A percentile compares a stretch with the other conserved stretches of the same genome.
These are phyloP conservation scores for Magnaporthiopsis incrustans DNA, from an alignment of 2,329 filamentous ascomycete genomes.

Conservation along the genomic window DNA sequence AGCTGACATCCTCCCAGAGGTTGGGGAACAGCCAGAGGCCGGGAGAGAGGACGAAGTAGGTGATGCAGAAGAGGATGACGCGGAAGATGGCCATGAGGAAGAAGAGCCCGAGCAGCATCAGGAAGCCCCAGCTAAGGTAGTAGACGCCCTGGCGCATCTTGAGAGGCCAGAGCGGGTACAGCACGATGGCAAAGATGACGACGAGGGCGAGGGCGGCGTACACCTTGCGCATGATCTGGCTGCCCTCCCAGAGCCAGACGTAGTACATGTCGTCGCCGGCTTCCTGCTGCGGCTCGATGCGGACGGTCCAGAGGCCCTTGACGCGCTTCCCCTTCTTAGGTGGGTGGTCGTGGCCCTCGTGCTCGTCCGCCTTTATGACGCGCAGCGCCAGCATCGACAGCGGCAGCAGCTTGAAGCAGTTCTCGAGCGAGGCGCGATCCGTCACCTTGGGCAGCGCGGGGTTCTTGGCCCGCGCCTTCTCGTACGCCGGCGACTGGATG, in stretches of 20 bases:
- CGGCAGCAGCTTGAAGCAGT: conserved; percentile 89
- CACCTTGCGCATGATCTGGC: conserved; percentile 87
- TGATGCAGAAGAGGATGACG: conserved; percentile 87
- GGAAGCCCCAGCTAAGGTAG: conserved; percentile 92
- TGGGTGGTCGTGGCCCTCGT: conserved; percentile 63
- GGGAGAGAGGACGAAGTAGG: conserved; percentile 74
- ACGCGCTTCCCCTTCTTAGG: conserved; percentile 75
- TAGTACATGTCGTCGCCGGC: conserved; percentile 84
- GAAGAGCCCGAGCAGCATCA: conserved; percentile 85
- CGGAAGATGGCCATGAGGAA: conserved; percentile 97
- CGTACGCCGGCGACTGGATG: conserved; percentile 80
- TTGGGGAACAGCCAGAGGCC: conserved; percentile 99
- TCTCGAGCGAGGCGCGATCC: conserved; percentile 82
- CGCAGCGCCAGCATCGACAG: conserved; percentile 89
- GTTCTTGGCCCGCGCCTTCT: conserved; percentile 85
- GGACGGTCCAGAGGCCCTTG: conserved; percentile 94
- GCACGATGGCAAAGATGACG: conserved; percentile 77
- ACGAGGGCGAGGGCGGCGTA: conserved; percentile 79
- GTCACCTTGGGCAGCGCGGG: conserved; percentile 79
- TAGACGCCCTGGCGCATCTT: conserved; percentile 88
- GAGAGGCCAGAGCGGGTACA: conserved; percentile 95
- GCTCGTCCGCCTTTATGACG: conserved; percentile 73
- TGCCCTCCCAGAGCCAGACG: conserved; percentile 91
- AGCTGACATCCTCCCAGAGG: conserved; percentile 95
- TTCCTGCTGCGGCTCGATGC: conserved; percentile 94